Base-by-base conservation (phyloP, 2,329 filamentous ascomycete genomes). In the Aspergillus sp. region DNA sequence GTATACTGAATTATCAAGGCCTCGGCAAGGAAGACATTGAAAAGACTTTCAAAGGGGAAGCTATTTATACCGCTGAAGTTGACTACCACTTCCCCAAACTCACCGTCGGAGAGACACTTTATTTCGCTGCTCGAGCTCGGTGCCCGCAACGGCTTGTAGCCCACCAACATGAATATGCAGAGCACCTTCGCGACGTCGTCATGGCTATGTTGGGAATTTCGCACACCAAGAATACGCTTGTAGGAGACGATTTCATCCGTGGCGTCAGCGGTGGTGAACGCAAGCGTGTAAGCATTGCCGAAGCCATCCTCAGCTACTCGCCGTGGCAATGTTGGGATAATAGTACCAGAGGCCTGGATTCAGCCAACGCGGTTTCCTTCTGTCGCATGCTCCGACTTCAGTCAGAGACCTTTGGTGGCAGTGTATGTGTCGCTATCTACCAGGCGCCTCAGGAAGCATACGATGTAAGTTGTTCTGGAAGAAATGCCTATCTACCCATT, bases 61-160 rank as follows among this genome's bases (percentile, higher is more conserved):
- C 73, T 92, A 92, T 78, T 91, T 89, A 0, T 88, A 89, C 60
- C 89, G 92, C 73, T 7, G 51, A 53, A n/a, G 51, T 53, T 16
- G 51, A 53, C 31, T 10, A 20, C 7, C 51, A 53, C 11, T 39
- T 53, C 32, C 11, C 51, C 16, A 85, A 90, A 49, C 77, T 92
- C 67, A 87, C 84, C 1, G 89, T 92, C 39, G 88, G 89, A 55
- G 87, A 92, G 67, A 92, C 90, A 1, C 81, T 92, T 50, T 86
- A 84, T 53, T 92, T 92, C 63, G 89, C 89, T 18, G 88, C 89
- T 9, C 81, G 82, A 22, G 22, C 22, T 22, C 22, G 22, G 22
- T 22, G 22, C 22, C 22, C 22, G 22, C 22, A 22, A 22, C 22
- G 22, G 22, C 22, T 22, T 2, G 22, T 22, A 22, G 22, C 22